A percentile compares a stretch with the other conserved stretches of the same genome.
Evolutionary conservation across 768 basidiomycete species (phyloP).

Genomic region (Hypholoma sublateritium): DNA sequence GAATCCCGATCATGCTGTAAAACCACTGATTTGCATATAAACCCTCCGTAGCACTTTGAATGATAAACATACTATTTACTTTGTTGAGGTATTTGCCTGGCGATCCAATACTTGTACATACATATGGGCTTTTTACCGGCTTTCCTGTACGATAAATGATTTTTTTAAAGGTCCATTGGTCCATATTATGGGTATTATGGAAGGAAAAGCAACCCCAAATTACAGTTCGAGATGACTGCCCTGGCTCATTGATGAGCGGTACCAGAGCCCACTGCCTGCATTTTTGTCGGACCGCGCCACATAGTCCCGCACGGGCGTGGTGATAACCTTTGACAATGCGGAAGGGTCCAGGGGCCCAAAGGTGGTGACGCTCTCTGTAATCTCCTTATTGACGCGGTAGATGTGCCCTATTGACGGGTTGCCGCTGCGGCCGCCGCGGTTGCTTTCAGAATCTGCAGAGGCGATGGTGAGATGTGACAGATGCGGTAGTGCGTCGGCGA

Average conservation of each 20-base stretch:
- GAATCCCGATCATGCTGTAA: neutral
- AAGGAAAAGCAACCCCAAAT: neutral
- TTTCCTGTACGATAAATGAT: too few relatives aligned
- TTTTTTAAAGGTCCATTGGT: too few relatives aligned
- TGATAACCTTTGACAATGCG: slow-evolving; percentile 15
- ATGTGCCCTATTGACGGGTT: slow-evolving; percentile 20
- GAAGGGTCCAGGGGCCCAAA: slow-evolving; percentile 17
- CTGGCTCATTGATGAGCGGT: slow-evolving; percentile 20
- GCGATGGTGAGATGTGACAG: slow-evolving; percentile 18
- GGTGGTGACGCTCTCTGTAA: slow-evolving; percentile 20
- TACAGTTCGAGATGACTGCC: slow-evolving; percentile 20
- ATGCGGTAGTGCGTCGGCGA: slow-evolving; percentile 15
- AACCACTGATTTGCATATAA: neutral
- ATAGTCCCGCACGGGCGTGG: slow-evolving; percentile 19
- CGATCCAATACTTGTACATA: too few relatives aligned
- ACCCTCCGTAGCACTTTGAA: neutral
- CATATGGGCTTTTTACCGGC: too few relatives aligned
- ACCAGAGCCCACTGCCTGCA: slow-evolving; percentile 17
- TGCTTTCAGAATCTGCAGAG: slow-evolving; percentile 18
- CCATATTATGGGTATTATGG: too few relatives aligned
- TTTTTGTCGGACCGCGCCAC: slow-evolving; percentile 17
- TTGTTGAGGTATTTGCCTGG: too few relatives aligned
- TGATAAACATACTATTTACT: neutral
- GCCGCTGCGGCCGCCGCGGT: slow-evolving; percentile 15
- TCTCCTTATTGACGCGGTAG: slow-evolving; percentile 21